Evolutionary conservation across 148 eudicot species (phyloP).

Genomic region (Cornus controversa): DNA sequence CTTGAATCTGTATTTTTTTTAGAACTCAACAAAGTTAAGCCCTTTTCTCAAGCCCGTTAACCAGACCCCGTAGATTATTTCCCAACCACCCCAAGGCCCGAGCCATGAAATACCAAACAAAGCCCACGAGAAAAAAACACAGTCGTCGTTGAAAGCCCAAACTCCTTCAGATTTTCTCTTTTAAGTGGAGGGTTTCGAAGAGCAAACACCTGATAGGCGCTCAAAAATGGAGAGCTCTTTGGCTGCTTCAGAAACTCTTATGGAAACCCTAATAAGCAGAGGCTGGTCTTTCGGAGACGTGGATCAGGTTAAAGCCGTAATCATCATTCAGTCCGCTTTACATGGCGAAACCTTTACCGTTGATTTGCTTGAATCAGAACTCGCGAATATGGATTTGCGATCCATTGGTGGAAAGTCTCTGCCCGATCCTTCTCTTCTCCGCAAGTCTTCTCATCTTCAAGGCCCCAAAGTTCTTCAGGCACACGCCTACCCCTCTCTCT

Average conservation of each 20-base stretch:
- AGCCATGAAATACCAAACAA: background rate
- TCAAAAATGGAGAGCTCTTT: slow-evolving; percentile 20
- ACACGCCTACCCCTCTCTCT: slow-evolving; percentile 3
- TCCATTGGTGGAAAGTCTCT: slow-evolving; percentile 68
- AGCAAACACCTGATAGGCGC: background rate
- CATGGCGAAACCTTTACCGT: slow-evolving; percentile 29
- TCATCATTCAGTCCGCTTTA: slow-evolving; percentile 36
- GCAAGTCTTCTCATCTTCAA: slow-evolving; percentile 48
- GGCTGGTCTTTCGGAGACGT: slow-evolving; percentile 70
- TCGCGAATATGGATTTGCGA: slow-evolving; percentile 61
- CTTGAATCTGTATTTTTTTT: too few species aligned
- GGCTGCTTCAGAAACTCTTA: slow-evolving; percentile 33
- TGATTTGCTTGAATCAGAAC: slow-evolving; percentile 61
- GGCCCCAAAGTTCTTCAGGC: slow-evolving; percentile 82
- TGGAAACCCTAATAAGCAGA: slow-evolving; percentile 40
- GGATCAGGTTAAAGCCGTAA: slow-evolving; percentile 44
- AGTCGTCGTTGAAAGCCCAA: background rate
- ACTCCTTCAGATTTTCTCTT: background rate
- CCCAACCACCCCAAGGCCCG: background rate
- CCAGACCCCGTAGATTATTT: background rate
- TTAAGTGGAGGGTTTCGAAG: too few species aligned
- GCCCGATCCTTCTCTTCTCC: slow-evolving; percentile 55
- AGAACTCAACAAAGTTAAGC: too few species aligned
- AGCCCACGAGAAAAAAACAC: background rate
- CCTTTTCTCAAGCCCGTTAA: too few species aligned